Conservation (phyloP, 371 early-diverging fungal species). For the Neoconidiobolus thromboides region DNA sequence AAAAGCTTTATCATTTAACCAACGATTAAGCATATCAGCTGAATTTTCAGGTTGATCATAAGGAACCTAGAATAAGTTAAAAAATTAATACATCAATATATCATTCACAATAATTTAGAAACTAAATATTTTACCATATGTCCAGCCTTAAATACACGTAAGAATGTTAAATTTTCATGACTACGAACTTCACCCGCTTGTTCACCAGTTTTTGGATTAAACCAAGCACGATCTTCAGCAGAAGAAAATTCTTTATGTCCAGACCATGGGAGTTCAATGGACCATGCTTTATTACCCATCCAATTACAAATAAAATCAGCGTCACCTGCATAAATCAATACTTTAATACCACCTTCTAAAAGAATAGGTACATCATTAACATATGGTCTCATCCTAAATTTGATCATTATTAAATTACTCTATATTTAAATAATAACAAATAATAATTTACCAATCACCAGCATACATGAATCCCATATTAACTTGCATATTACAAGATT, state of each 20-base stretch:
- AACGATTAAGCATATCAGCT: conserved; percentile 30
- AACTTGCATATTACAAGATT: conserved; percentile 65
- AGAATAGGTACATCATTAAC: conserved; percentile 47
- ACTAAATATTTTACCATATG: conserved; percentile 44
- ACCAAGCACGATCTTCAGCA: conserved; percentile 39
- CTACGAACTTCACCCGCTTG: conserved; percentile 53
- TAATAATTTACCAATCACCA: conserved; percentile 36
- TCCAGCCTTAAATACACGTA: conserved; percentile 69
- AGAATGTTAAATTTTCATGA: conserved; percentile 55
- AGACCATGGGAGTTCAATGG: conserved; percentile 58
- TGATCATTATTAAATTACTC: neutral
- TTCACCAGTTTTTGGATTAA: conserved; percentile 14
- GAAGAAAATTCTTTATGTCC: conserved; percentile 41
- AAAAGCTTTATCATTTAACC: conserved; percentile 19
- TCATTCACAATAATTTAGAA: neutral
- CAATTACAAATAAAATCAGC: conserved; percentile 78
- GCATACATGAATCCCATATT: conserved; percentile 57
- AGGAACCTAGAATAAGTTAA: conserved; percentile 19
- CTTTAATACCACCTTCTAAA: conserved; percentile 55
- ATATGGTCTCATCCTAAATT: conserved; percentile 50
- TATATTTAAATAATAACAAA: neutral
- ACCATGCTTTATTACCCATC: conserved; percentile 90
- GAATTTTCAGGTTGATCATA: conserved; percentile 41
- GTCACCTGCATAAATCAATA: conserved; percentile 81
- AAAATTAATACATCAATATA: neutral